Evolutionary conservation across 306 rosid genomes (phyloP).

Genomic region (Acacia confusa): DNA sequence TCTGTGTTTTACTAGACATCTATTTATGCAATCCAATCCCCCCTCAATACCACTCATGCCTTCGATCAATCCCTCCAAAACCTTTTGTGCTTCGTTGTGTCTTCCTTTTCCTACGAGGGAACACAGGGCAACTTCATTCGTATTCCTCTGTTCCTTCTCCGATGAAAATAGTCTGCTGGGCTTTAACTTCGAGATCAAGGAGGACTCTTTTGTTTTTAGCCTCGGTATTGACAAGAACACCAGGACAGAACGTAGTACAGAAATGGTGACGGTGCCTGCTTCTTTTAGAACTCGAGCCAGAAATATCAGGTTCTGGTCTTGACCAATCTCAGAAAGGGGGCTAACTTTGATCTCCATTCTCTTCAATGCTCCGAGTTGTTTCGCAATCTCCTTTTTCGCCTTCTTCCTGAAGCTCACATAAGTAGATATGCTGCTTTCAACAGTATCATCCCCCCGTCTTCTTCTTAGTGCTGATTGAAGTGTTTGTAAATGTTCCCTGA

Average conservation of each 20-base stretch:
- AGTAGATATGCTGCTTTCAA: conserved; percentile 49
- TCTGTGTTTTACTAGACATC: conserved; percentile 69
- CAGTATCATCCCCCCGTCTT: conserved; percentile 49
- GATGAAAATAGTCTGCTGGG: conserved; percentile 33
- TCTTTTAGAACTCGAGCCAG: conserved; percentile 54
- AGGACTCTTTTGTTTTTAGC: conserved; percentile 46
- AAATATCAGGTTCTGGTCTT: conserved; percentile 37
- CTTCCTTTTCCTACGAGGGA: conserved; percentile 44
- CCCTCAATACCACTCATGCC: conserved; percentile 49
- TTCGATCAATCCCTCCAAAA: conserved; percentile 49
- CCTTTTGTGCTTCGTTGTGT: conserved; percentile 38
- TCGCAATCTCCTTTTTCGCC: conserved; percentile 53
- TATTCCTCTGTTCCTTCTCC: conserved; percentile 43
- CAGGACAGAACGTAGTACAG: conserved; percentile 46
- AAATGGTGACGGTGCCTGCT: conserved; percentile 45
- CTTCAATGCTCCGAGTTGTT: conserved; percentile 49
- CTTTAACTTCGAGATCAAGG: conserved; percentile 54
- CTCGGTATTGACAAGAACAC: conserved; percentile 53
- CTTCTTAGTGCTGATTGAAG: conserved; percentile 70
- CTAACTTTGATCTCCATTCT: conserved; percentile 44
- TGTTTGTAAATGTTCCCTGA: conserved; percentile 59
- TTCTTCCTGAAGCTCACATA: conserved; percentile 57
- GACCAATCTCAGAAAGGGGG: conserved; percentile 27
- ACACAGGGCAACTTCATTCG: conserved; percentile 50
- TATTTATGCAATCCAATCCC: conserved; percentile 59